Percentiles rank a stretch among this genome's conserved stretches.
phyloP scores from a whole-genome alignment of 2,329 filamentous ascomycete species.

The Phoma sp. region DNA sequence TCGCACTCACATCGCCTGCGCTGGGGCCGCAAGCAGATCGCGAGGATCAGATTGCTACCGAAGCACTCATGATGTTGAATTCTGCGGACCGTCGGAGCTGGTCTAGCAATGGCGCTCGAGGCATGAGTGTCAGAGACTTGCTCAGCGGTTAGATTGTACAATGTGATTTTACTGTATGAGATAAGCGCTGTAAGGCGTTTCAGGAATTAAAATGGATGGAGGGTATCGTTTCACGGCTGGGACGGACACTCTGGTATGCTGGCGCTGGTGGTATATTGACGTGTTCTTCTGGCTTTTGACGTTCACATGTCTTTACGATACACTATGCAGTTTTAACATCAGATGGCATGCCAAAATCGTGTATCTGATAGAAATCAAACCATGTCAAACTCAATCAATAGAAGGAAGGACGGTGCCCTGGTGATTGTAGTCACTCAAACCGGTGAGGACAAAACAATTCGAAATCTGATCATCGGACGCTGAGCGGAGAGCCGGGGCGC shows the following conservation, averaged over 20 bases:
- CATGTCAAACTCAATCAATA: too few species aligned
- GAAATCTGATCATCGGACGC: neutral
- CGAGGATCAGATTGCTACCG: slow-evolving; percentile 75
- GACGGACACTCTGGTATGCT: neutral
- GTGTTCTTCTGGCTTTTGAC: neutral
- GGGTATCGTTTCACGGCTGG: neutral
- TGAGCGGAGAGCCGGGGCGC: neutral
- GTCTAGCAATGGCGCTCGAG: slow-evolving; percentile 40
- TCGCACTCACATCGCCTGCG: slow-evolving; percentile 45
- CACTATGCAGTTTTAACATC: neutral
- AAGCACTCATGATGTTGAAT: slow-evolving; percentile 87
- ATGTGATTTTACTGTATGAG: neutral
- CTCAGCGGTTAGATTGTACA: slow-evolving; percentile 41
- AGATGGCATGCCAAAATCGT: neutral
- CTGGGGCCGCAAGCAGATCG: slow-evolving; percentile 46
- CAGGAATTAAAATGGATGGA: neutral
- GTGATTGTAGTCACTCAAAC: too few species aligned
- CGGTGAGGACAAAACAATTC: too few species aligned
- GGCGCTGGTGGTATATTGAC: slow-evolving; percentile 1
- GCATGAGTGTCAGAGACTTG: slow-evolving; percentile 56
- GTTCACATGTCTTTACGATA: neutral
- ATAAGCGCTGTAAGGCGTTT: slow-evolving; percentile 3
- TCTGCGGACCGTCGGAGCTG: slow-evolving; percentile 68
- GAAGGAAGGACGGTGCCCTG: too few species aligned
- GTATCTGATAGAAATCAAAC: neutral